Conservation (phyloP, 1,284 basidiomycete species). For the Papiliotrema fonsecae region DNA sequence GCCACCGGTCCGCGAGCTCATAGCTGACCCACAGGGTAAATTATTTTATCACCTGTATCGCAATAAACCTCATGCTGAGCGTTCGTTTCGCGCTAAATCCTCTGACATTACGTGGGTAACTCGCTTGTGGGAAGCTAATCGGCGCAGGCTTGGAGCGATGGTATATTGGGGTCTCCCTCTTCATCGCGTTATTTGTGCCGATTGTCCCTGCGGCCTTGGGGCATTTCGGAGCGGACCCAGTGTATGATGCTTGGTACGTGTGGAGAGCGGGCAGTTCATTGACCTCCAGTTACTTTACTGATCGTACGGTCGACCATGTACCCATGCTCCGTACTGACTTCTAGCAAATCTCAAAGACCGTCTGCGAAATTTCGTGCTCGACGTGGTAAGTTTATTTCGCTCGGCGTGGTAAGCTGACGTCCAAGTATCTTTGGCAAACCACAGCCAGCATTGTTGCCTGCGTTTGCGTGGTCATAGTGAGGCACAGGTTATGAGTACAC, state of each 20-base stretch:
- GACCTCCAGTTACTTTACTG: conserved; percentile 11
- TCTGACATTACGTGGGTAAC: conserved; percentile 20
- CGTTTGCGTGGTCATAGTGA: conserved; percentile 11
- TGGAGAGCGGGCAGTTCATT: neutral
- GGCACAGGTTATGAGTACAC: neutral
- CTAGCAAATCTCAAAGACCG: conserved; percentile 2
- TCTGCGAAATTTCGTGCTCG: conserved; percentile 22
- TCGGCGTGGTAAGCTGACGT: neutral
- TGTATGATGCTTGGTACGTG: conserved; percentile 19
- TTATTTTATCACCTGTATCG: conserved; percentile 33
- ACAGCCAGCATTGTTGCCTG: conserved; percentile 26
- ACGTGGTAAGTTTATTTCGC: conserved; percentile 15
- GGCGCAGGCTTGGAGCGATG: conserved; percentile 14
- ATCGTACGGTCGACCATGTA: neutral
- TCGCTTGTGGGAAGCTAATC: neutral
- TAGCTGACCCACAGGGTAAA: conserved; percentile 24
- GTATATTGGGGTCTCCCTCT: conserved; percentile 1
- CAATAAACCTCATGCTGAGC: conserved; percentile 33
- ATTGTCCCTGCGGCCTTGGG: conserved; percentile 4
- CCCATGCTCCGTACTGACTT: neutral
- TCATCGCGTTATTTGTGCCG: neutral
- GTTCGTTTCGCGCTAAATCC: conserved; percentile 34
- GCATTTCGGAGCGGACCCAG: conserved; percentile 17
- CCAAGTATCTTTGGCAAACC: conserved; percentile 36
- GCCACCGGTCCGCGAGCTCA: neutral